These are phyloP conservation scores for Coelastrella sp. DNA, from an alignment of 139 green algal species.

Conservation along the genomic window DNA sequence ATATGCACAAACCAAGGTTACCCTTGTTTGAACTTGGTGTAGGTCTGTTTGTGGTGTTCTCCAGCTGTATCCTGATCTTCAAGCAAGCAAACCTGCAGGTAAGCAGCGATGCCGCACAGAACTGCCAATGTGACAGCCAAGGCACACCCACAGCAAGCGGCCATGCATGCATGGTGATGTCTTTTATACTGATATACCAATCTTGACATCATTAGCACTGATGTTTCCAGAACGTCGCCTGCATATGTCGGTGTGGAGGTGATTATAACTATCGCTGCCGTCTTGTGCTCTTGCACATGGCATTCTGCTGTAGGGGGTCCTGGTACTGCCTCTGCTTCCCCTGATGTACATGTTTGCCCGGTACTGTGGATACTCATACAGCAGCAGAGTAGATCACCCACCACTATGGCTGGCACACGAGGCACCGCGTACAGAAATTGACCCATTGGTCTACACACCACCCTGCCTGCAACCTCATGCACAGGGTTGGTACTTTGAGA, in stretches of 20 bases:
- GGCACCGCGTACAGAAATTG: conserved; percentile 47
- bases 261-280: too few relatives aligned
- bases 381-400: conserved; percentile 36
- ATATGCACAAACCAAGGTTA: too few relatives aligned
- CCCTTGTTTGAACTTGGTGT: not conserved
- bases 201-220: too few relatives aligned
- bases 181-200: too few relatives aligned
- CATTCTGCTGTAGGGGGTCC: conserved; percentile 50
- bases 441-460: conserved; percentile 55
- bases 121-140: too few relatives aligned
- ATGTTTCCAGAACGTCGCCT: too few relatives aligned
- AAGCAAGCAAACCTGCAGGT: conserved; percentile 58
- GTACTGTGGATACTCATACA: conserved; percentile 35
- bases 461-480: conserved; percentile 48
- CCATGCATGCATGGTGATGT: too few relatives aligned
- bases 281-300: not conserved
- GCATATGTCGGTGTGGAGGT: too few relatives aligned
- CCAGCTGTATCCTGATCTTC: conserved; percentile 56
- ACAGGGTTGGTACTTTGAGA: conserved; percentile 54
- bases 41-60: conserved; percentile 62
- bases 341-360: conserved; percentile 50
- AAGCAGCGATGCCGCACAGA: not conserved
- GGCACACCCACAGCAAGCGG: too few relatives aligned
- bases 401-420: conserved; percentile 54
- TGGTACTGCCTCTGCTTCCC: conserved; percentile 45